Base-by-base conservation (phyloP, 1,284 basidiomycete genomes). In the Xerocomus amazonicus region DNA sequence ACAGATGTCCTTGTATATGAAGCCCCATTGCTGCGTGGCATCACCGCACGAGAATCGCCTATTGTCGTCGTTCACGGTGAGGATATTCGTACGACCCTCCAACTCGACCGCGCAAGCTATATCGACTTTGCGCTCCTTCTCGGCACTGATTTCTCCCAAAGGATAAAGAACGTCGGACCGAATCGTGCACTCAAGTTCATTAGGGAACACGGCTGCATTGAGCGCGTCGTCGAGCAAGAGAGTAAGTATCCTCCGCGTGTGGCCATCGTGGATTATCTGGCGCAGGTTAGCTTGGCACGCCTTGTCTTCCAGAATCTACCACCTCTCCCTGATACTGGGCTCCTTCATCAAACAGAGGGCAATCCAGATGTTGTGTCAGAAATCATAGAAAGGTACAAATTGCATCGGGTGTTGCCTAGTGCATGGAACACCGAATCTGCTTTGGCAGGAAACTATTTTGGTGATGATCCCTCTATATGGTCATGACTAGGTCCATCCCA, bases 71-170 rank as follows among this genome's bases (percentile, higher is more conserved):
- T 92, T 45, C 80, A 79, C n/a, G 84, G 85, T 7, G 55, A 73
- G 2, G 74, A 79, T 3, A 71, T 93, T n/a, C 82, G 83, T n/a
- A 54, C 61, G 0, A 70, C 70, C 6, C 76, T 92, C 26, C 65
- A 73, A 8, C 76, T 95, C 29, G 69, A 78, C 47, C 74, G 72
- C 4, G 60, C 72, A 0, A 63, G 77, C 45, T 94, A 81, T 65
- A 68, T 93, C 59, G 93, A 95, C 69, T 92, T 93, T 64, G 83
- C 81, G 1, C 76, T 96, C 38, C 75, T 96, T 3, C 77, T 92
- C 12, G 92, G 92, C 5, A 96, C 92, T 0, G 92, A 96, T 67
- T 94, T 95, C 57, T 85, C 88, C 0, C 79, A 84, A 39, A 81
- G 92, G 2, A 87, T 96, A 55, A 83, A 79, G 51, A 83, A 84